phyloP scores from a whole-genome alignment of 1,284 basidiomycete genomes.

The Cryptococcus depauperatus region DNA sequence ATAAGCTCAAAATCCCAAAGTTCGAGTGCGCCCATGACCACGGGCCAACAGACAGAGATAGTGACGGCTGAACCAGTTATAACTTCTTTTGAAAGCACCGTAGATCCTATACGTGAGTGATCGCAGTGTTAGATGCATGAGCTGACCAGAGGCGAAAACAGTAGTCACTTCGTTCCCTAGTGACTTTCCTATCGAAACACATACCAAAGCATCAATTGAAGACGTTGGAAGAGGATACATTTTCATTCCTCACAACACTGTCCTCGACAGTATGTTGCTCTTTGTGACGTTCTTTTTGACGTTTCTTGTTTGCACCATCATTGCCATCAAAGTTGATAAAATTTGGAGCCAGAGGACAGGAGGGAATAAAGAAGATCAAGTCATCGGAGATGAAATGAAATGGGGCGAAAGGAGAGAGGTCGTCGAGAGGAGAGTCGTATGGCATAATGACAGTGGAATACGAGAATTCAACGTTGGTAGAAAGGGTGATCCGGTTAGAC shows the following conservation, averaged over 20 bases:
- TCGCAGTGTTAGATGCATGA: too few relatives aligned
- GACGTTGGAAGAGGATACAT: conserved; percentile 17
- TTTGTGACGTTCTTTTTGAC: conserved; percentile 2
- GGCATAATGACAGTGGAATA: not conserved
- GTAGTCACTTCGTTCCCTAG: conserved; percentile 24
- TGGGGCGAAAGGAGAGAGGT: conserved; percentile 1
- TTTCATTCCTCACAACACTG: conserved; percentile 16
- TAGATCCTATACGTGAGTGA: too few relatives aligned
- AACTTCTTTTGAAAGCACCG: too few relatives aligned
- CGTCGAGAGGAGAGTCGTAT: not conserved
- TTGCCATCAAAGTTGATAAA: not conserved
- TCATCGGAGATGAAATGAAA: not conserved
- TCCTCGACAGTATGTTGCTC: conserved; percentile 20
- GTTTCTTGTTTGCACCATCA: not conserved
- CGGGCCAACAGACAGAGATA: too few relatives aligned
- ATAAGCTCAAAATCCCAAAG: not conserved
- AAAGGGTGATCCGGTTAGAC: too few relatives aligned
- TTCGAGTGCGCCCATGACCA: too few relatives aligned
- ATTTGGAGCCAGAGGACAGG: not conserved
- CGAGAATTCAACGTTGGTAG: too few relatives aligned
- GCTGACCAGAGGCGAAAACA: conserved; percentile 3
- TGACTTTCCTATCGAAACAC: conserved; percentile 24
- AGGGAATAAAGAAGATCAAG: conserved; percentile 1
- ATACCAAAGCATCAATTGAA: not conserved
- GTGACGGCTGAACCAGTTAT: not conserved